Evolutionary conservation across 192 early-diverging fungal species (phyloP), one percentile per base, ranked within the genome.

Genomic region (Backusella tuberculispora): DNA sequence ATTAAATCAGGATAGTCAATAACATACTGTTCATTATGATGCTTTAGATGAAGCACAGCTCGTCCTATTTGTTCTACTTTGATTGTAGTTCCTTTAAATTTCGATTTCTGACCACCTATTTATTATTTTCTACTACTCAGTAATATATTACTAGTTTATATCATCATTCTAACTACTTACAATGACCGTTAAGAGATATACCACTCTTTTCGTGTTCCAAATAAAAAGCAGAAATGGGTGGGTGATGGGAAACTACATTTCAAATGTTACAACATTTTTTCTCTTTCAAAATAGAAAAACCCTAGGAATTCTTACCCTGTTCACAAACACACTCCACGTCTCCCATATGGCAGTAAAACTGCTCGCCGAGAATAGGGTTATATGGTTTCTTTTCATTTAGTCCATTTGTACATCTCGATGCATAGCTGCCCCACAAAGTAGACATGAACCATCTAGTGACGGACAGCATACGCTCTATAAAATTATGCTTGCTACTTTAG

Each of bases 391-490:
- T 93, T 71, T 95, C 93, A 73, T 80, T 89, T 80, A 89, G 85
- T 13, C 88, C 90, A 71, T 88, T 88, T 10, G 74, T 76, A 56
- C 88, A 88, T 26, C 92, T 88, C 48, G 88, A 90, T 63, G 91
- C 86, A 79, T 90, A 93, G 69, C 88, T 89, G 50, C 93, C 93
- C 72, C 90, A 93, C n/a, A 95, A 85, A 26, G 93, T 94, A 19
- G 92, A 94, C 66, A 95, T 86, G 73, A 91, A 95, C 93, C 93
- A 95, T 50, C 88, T 85, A 24, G 89, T 84, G 17, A 90, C 88
- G 56, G 85, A 87, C 76, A 92, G 74, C 82, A 93, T 90, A 72
- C 92, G 88, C 46, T 92, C 91, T 78, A 84, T 80, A 2, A 81
- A 26, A 13, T 5, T 29, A 42, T 66, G 21, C n/a, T 38, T n/a